Conservation (phyloP, 441 rosid genomes). For the Kokia cookei region DNA sequence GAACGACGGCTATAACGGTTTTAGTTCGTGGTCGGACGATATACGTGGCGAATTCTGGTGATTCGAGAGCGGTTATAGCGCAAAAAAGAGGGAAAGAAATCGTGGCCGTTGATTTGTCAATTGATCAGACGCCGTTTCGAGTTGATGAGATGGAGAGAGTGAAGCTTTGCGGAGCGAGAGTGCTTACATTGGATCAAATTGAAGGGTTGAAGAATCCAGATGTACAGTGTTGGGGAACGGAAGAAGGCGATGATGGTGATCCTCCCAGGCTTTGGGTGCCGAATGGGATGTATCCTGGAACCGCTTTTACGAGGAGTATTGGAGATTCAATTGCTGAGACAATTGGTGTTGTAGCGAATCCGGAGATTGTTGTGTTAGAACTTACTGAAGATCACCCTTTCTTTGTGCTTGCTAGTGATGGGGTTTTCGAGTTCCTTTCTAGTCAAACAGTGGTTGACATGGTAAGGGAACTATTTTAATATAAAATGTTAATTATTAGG, state of each 20-base stretch:
- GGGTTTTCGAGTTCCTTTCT: conserved; percentile 95
- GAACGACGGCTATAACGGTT: conserved; percentile 96
- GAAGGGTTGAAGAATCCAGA: conserved; percentile 95
- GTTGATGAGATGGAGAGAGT: conserved; percentile 85
- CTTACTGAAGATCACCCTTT: conserved; percentile 78
- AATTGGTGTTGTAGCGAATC: conserved; percentile 96
- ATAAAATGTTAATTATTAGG: background rate
- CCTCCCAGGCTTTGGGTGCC: conserved; percentile 98
- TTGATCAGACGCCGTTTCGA: conserved; percentile 95
- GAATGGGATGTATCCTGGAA: conserved; percentile 97
- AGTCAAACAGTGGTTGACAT: conserved; percentile 97
- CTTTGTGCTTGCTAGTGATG: conserved; percentile 99
- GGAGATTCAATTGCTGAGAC: conserved; percentile 97
- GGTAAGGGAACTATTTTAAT: conserved; percentile 56
- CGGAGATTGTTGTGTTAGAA: conserved; percentile 90
- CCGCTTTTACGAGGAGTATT: conserved; percentile 96
- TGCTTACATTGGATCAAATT: conserved; percentile 94
- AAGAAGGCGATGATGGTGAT: conserved; percentile 97
- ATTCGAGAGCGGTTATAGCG: conserved; percentile 89
- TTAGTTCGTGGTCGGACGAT: conserved; percentile 83
- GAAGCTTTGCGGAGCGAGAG: conserved; percentile 93
- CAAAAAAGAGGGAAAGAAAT: conserved; percentile 73
- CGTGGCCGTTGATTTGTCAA: conserved; percentile 82
- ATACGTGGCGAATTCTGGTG: conserved; percentile 87
- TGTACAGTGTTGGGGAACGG: conserved; percentile 96